Conservation (phyloP, 495 filamentous ascomycete genomes). For the Penicillium riverlandense region DNA sequence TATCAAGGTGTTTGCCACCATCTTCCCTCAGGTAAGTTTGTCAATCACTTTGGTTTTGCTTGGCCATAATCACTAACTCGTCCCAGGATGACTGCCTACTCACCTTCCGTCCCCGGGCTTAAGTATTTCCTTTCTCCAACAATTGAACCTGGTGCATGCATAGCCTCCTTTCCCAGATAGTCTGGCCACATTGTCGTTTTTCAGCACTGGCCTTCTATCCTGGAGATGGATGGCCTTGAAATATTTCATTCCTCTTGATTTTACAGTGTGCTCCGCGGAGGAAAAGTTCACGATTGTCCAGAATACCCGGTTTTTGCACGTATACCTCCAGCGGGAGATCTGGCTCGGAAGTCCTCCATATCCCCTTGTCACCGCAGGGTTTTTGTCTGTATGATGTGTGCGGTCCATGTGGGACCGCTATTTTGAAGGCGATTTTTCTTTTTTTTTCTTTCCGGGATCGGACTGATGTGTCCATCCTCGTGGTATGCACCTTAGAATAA, state of each 20-base stretch:
- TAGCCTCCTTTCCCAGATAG: constrained; percentile 13
- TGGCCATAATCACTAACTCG: constrained; percentile 10
- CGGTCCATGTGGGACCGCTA: constrained; percentile 4
- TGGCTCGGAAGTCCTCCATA: not conserved
- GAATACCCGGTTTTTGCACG: not conserved
- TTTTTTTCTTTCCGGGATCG: constrained; percentile 6
- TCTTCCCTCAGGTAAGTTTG: constrained; percentile 83
- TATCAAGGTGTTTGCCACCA: constrained; percentile 97
- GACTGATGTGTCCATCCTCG: constrained; percentile 1
- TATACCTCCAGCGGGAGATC: not conserved
- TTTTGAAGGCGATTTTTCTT: constrained; percentile 1
- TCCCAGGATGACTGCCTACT: constrained; percentile 36
- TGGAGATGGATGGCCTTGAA: constrained; percentile 27
- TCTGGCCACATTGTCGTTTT: too few relatives aligned
- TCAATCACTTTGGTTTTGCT: not conserved
- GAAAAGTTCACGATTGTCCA: constrained; percentile 1
- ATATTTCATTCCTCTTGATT: constrained; percentile 9
- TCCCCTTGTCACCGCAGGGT: constrained; percentile 2
- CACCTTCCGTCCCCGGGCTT: constrained; percentile 35
- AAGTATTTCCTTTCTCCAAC: constrained; percentile 12
- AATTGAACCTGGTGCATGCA: constrained; percentile 15
- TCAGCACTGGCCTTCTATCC: constrained; percentile 25
- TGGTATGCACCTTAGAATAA: constrained; percentile 20
- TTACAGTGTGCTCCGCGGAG: constrained; percentile 5
- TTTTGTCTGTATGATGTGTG: constrained; percentile 6